Percentiles rank a stretch among this genome's conserved stretches.
These are phyloP conservation scores for Malbranchea cinnamomea DNA, from an alignment of 2,329 filamentous ascomycete species.

Conservation along the genomic window DNA sequence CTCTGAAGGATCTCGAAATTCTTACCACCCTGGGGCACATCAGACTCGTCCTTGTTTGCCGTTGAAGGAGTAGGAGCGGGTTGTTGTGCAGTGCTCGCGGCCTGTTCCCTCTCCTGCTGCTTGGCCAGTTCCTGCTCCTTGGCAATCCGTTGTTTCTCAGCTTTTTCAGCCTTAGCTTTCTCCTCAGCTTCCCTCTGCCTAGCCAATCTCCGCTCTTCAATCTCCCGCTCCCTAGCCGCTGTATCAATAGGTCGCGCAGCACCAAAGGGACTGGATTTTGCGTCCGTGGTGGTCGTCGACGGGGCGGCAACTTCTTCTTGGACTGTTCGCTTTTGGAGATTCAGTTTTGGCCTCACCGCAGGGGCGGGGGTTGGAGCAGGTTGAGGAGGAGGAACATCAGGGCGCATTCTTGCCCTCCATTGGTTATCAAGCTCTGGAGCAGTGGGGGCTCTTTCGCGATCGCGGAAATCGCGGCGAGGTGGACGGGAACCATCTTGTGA, in stretches of 20 bases:
- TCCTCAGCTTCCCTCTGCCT: conserved; percentile 82
- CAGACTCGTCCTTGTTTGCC: conserved; percentile 26
- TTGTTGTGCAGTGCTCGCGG: conserved; percentile 20
- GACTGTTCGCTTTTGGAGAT: conserved; percentile 82
- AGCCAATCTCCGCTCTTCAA: conserved; percentile 73
- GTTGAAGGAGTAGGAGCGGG: too few relatives aligned
- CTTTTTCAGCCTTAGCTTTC: conserved; percentile 60
- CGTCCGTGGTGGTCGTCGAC: conserved; percentile 37
- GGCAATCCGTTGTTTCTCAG: conserved; percentile 48
- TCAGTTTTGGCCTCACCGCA: conserved; percentile 61
- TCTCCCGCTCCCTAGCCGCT: conserved; percentile 69
- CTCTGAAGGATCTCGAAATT: conserved; percentile 43
- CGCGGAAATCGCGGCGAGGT: conserved; percentile 61
- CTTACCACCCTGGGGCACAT: conserved; percentile 29
- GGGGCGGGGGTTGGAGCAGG: conserved; percentile 40
- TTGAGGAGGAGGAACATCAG: conserved; percentile 52
- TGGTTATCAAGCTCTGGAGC: conserved; percentile 86
- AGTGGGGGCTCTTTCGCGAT: conserved; percentile 61
- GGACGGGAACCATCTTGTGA: conserved; percentile 66
- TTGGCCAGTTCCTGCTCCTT: conserved; percentile 35
- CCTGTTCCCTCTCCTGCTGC: conserved; percentile 29
- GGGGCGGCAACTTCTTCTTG: conserved; percentile 47
- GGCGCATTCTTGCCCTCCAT: conserved; percentile 84
- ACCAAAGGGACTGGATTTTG: conserved; percentile 87
- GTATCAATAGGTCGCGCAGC: conserved; percentile 91